Conservation (phyloP, 2,329 filamentous ascomycete genomes). For the Cercospora zeae-maydis region DNA sequence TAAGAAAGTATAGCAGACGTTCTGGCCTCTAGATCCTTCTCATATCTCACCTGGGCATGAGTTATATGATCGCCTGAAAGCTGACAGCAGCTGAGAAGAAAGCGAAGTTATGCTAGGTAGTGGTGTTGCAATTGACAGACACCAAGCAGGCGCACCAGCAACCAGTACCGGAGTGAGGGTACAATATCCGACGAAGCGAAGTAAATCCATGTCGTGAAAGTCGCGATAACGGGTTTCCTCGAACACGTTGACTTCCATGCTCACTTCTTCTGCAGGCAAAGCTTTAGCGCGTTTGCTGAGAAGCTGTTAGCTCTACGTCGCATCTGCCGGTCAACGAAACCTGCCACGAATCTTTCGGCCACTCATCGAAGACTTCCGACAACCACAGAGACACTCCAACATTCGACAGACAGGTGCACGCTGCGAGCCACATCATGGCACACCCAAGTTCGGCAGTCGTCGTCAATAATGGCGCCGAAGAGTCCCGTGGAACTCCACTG, state of each 20-base stretch:
- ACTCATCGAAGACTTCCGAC: not conserved
- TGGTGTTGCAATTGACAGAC: not conserved
- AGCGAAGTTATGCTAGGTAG: not conserved
- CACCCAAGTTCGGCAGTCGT: not conserved
- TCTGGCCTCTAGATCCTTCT: too few species aligned
- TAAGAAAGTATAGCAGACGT: too few species aligned
- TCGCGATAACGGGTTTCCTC: not conserved
- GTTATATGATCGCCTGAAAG: too few species aligned
- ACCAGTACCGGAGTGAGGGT: not conserved
- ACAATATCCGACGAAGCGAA: not conserved
- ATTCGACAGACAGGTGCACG: not conserved
- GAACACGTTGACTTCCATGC: not conserved
- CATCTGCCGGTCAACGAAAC: not conserved
- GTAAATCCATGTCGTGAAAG: not conserved
- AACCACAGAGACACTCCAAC: not conserved
- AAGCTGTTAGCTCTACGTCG: not conserved
- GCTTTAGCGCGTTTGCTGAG: not conserved
- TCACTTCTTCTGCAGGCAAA: conserved; percentile 1
- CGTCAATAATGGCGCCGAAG: not conserved
- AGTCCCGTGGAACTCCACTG: not conserved
- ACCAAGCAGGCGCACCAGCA: not conserved
- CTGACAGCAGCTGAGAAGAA: not conserved
- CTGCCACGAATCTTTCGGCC: not conserved
- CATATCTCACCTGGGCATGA: too few species aligned
- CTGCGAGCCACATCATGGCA: not conserved